Conservation (phyloP, 345 rosid genomes). For the Ceriops decandra region DNA sequence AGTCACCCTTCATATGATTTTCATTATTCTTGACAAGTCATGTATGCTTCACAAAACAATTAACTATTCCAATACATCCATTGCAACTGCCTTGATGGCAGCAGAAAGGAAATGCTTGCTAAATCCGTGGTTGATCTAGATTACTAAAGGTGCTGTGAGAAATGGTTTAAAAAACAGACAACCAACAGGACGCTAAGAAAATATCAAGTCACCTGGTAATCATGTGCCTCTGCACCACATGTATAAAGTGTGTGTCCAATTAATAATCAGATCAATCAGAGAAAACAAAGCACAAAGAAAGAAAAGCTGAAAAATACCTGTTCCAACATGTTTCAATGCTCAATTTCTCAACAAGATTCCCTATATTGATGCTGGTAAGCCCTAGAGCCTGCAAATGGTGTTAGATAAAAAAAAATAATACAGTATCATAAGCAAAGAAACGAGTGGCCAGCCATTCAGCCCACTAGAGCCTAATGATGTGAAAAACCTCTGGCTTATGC, state of each 20-base stretch:
- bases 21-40: slow-evolving; percentile 8
- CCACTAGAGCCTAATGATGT: neutral
- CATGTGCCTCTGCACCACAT: slow-evolving; percentile 67
- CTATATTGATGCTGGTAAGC: slow-evolving; percentile 38
- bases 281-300: slow-evolving; percentile 4
- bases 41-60: slow-evolving; percentile 11
- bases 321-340: slow-evolving; percentile 54
- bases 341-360: slow-evolving; percentile 65
- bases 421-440: neutral
- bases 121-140: slow-evolving; percentile 59
- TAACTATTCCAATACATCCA: slow-evolving; percentile 59
- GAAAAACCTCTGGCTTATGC: slow-evolving; percentile 71
- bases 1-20: slow-evolving; percentile 21
- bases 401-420: slow-evolving; percentile 10
- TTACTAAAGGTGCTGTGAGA: slow-evolving; percentile 16
- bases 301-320: slow-evolving; percentile 34
- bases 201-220: slow-evolving; percentile 44
- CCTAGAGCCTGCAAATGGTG: slow-evolving; percentile 48
- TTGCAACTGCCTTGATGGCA: slow-evolving; percentile 61
- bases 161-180: slow-evolving; percentile 2
- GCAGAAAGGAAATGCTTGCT: slow-evolving; percentile 66
- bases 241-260: slow-evolving; percentile 2
- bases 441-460: neutral
- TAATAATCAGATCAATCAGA: neutral
- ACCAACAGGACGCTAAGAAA: slow-evolving; percentile 17